Percentiles rank a stretch among this genome's conserved stretches.
Conservation (phyloP, 2,329 filamentous ascomycete species). For the Metarhizium humberi region DNA sequence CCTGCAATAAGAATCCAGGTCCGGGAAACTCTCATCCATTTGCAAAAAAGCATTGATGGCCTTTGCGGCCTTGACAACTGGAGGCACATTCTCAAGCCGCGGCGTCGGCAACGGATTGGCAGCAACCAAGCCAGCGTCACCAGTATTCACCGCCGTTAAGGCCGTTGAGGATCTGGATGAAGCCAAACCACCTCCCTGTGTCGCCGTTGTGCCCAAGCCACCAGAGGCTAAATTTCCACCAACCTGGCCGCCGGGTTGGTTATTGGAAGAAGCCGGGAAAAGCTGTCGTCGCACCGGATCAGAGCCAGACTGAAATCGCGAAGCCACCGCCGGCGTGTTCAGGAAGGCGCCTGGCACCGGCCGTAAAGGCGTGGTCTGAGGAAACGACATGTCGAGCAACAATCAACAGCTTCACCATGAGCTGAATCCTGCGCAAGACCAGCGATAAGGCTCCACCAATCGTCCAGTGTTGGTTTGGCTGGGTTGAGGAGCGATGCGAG, state of each 20-base stretch:
- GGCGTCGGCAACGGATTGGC: constrained; percentile 30
- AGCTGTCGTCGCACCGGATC: constrained; percentile 44
- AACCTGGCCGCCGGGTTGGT: constrained; percentile 7
- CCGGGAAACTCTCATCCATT: constrained; percentile 72
- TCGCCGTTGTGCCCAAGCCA: not conserved
- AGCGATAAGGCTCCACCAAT: constrained; percentile 1
- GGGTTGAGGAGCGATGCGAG: not conserved
- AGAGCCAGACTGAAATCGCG: constrained; percentile 32
- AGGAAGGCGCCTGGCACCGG: constrained; percentile 68
- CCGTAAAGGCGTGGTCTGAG: constrained; percentile 56
- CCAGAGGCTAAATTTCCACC: constrained; percentile 10
- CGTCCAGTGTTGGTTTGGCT: not conserved
- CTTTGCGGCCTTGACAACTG: constrained; percentile 69
- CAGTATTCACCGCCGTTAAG: constrained; percentile 16
- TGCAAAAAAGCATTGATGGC: constrained; percentile 75
- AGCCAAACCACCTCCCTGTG: not conserved
- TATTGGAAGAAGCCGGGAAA: constrained; percentile 28
- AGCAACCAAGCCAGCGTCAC: constrained; percentile 19
- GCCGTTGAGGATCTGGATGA: constrained; percentile 3
- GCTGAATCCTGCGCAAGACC: not conserved
- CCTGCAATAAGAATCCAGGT: constrained; percentile 80
- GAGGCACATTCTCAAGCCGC: constrained; percentile 43
- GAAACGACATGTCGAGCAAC: constrained; percentile 41
- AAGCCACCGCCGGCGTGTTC: constrained; percentile 58
- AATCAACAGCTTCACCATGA: not conserved